A percentile compares a stretch with the other conserved stretches of the same genome.
Conservation (phyloP, 768 basidiomycete species). For the Tulasnella sp. region DNA sequence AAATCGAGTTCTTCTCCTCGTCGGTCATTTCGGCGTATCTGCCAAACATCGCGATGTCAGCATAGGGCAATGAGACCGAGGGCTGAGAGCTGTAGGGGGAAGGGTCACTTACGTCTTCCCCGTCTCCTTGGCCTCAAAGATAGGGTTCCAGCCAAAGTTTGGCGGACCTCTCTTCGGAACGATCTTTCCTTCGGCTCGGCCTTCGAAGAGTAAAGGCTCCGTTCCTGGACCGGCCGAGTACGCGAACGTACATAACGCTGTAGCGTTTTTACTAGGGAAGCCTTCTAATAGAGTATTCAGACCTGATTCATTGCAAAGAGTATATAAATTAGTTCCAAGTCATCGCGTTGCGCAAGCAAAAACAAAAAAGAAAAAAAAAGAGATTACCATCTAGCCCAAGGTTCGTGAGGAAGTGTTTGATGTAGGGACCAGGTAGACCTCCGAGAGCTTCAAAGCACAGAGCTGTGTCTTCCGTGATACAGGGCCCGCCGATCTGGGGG, state of each 20-base stretch:
- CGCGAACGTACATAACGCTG: slow-evolving; percentile 92
- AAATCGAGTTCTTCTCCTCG: slow-evolving; percentile 50
- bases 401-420: slow-evolving; percentile 79
- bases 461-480: slow-evolving; percentile 88
- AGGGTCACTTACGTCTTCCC: slow-evolving; percentile 53
- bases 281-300: slow-evolving; percentile 72
- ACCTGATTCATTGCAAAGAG: slow-evolving; percentile 29
- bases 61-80: background rate
- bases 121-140: slow-evolving; percentile 67
- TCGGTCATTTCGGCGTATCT: slow-evolving; percentile 61
- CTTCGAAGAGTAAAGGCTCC: slow-evolving; percentile 59
- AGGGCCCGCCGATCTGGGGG: slow-evolving; percentile 37
- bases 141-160: slow-evolving; percentile 84
- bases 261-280: slow-evolving; percentile 68
- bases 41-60: background rate
- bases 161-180: slow-evolving; percentile 71
- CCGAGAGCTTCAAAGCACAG: slow-evolving; percentile 80
- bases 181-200: slow-evolving; percentile 78
- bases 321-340: background rate
- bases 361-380: background rate
- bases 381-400: slow-evolving; percentile 72
- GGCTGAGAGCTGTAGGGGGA: too few relatives aligned
- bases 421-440: slow-evolving; percentile 93
- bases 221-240: slow-evolving; percentile 72
- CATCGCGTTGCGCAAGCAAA: background rate